These are phyloP conservation scores for Trichoderma koningiopsis DNA, from an alignment of 2,329 filamentous ascomycete species.

Conservation along the genomic window DNA sequence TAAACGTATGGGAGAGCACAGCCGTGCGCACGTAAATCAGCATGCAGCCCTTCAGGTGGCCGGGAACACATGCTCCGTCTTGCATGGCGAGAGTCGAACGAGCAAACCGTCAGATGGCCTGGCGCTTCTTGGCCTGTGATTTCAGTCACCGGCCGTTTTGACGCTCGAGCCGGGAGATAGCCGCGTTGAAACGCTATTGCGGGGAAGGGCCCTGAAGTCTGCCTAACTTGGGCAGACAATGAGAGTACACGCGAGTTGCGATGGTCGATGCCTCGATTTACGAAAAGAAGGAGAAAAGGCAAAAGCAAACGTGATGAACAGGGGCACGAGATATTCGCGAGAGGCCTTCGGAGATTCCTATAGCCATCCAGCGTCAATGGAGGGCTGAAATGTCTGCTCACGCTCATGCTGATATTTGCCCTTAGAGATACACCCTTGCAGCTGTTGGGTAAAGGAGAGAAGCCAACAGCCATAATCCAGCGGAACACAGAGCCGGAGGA, in stretches of 20 bases:
- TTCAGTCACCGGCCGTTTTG: constrained; percentile 9
- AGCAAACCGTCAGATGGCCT: constrained; percentile 25
- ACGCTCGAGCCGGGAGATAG: neutral
- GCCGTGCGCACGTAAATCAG: constrained; percentile 12
- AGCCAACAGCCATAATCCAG: constrained; percentile 13
- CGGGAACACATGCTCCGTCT: constrained; percentile 28
- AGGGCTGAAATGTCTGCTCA: neutral
- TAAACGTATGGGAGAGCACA: neutral
- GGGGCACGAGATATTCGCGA: neutral
- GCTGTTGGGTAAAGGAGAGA: neutral
- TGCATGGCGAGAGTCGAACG: constrained; percentile 19
- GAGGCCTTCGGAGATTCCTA: constrained; percentile 19
- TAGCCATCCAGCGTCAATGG: neutral
- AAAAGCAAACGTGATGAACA: neutral
- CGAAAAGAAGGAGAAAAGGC: neutral
- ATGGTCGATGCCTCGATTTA: neutral
- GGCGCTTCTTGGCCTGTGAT: constrained; percentile 11
- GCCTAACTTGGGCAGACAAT: neutral
- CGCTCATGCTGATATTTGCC: neutral
- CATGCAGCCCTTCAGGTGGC: constrained; percentile 28
- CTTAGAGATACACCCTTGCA: neutral
- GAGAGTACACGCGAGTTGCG: neutral
- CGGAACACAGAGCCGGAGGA: constrained; percentile 15
- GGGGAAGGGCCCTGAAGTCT: neutral
- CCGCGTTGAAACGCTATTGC: neutral